Evolutionary conservation across 768 basidiomycete genomes (phyloP).

Genomic region (Cyclocybe aegerita): DNA sequence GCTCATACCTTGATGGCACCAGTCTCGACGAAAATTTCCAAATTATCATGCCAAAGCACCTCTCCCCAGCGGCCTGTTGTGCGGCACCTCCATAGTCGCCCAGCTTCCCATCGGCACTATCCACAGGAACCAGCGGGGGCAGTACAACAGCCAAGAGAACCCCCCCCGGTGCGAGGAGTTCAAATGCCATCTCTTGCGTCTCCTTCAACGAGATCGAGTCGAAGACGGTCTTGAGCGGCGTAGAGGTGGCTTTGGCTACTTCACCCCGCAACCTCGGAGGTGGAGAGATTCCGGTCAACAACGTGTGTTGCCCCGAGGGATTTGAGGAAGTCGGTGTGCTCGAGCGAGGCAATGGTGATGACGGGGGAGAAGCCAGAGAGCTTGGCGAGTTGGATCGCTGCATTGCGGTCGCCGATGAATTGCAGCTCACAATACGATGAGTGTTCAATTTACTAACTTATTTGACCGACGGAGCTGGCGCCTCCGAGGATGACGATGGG

Average conservation of each 20-base stretch:
- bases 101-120: constrained; percentile 6
- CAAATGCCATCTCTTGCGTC: constrained; percentile 21
- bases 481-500: constrained; percentile 51
- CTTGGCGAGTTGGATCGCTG: constrained; percentile 37
- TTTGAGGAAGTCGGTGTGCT: constrained; percentile 28
- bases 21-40: constrained; percentile 8
- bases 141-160: constrained; percentile 34
- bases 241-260: constrained; percentile 18
- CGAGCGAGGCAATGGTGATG: constrained; percentile 35
- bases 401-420: not conserved
- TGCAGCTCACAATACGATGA: not conserved
- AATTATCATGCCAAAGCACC: constrained; percentile 9
- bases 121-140: constrained; percentile 20
- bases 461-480: constrained; percentile 49
- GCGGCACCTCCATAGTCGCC: constrained; percentile 1
- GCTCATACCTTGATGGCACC: constrained; percentile 19
- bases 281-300: constrained; percentile 26
- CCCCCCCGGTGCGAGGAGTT: constrained; percentile 31
- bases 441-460: constrained; percentile 24
- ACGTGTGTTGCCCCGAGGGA: constrained; percentile 40
- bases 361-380: constrained; percentile 40
- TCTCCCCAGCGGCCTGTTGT: constrained; percentile 10
- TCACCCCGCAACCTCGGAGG: constrained; percentile 15
- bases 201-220: constrained; percentile 19
- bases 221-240: constrained; percentile 20